phyloP scores from a whole-genome alignment of 768 basidiomycete genomes.

The Mycena pura region DNA sequence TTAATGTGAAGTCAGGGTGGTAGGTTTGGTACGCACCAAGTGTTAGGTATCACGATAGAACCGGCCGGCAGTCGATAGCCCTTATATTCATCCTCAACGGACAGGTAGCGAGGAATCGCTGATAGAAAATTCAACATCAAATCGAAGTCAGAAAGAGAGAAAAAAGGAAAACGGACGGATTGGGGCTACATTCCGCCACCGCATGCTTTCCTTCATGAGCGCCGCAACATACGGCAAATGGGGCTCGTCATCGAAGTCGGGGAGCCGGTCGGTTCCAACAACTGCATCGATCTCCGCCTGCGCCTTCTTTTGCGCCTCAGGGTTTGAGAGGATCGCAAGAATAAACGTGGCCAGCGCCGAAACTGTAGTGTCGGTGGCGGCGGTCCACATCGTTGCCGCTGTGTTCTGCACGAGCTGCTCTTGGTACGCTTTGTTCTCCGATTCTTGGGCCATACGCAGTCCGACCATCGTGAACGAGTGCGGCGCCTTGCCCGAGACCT shows the following conservation, averaged over 20 bases:
- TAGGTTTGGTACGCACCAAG: conserved; percentile 29
- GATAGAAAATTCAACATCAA: not conserved
- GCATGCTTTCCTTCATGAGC: conserved; percentile 42
- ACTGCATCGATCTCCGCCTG: conserved; percentile 48
- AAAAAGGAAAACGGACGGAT: conserved; percentile 33
- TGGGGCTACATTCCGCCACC: conserved; percentile 43
- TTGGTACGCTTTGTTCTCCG: conserved; percentile 5
- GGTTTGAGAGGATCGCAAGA: conserved; percentile 45
- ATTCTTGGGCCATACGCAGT: not conserved
- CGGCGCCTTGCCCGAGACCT: conserved; percentile 15
- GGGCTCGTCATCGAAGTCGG: conserved; percentile 40
- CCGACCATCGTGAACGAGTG: conserved; percentile 14
- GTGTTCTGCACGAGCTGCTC: conserved; percentile 6
- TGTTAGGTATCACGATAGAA: conserved; percentile 36
- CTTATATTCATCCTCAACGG: conserved; percentile 33
- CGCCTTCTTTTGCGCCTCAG: conserved; percentile 42
- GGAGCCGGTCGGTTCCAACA: conserved; percentile 41
- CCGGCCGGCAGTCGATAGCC: conserved; percentile 38
- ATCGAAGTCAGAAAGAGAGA: not conserved
- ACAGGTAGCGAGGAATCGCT: conserved; percentile 16
- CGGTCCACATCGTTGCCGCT: conserved; percentile 17
- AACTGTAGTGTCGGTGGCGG: conserved; percentile 43
- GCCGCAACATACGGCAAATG: conserved; percentile 45
- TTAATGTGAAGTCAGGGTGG: not conserved
- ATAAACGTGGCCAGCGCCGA: conserved; percentile 42